Evolutionary conservation across 108 stramenopile species (phyloP), one percentile per base, ranked within the genome.

Genomic region (Nitzschia sp.): DNA sequence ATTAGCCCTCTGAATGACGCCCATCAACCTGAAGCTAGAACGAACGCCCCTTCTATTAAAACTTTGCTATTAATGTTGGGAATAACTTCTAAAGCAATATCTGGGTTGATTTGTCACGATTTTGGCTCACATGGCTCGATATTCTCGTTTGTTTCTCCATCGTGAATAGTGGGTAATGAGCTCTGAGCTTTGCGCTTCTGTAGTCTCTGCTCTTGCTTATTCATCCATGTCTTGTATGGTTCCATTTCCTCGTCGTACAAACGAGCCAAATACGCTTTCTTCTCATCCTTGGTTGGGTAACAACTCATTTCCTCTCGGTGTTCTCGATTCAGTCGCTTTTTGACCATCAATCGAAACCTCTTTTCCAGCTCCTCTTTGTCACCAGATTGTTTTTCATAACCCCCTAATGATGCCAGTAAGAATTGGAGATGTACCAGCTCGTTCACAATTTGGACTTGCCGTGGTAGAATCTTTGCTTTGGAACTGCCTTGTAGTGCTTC

Each of bases 281-380:
- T 83, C 27, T 77, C 89, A 32, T 87, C 85, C 69, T 95, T 92
- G 31, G 77, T 79, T 13, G 71, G 58, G 57, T 75, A 86, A n/a
- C 68, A 71, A 19, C 80, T 72, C 29, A 95, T 50, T 22, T 87
- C 88, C 31, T 89, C 89, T 4, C 57, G 62, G 21, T 90, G 78
- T 41, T 67, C 55, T 36, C 69, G 64, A 52, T 77, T 58, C 53
- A 94, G 47, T 30, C 89, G 82, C 67, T 79, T 83, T 68, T 95
- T 95, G 3, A 95, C 81, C 86, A 90, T 84, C 3, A 95, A 63
- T 28, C 91, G 88, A 58, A 81, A 95, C 29, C 22, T 44, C 64
- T 68, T 71, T 54, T 79, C 75, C 5, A 60, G n/a, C 0, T 45
- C 52, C 1, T 23, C 26, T n/a, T 26, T 66, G 47, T 31, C 21